Percentiles rank a stretch among this genome's conserved stretches.
Conservation (phyloP, 192 early-diverging fungal species). For the Spizellomyces sp. region DNA sequence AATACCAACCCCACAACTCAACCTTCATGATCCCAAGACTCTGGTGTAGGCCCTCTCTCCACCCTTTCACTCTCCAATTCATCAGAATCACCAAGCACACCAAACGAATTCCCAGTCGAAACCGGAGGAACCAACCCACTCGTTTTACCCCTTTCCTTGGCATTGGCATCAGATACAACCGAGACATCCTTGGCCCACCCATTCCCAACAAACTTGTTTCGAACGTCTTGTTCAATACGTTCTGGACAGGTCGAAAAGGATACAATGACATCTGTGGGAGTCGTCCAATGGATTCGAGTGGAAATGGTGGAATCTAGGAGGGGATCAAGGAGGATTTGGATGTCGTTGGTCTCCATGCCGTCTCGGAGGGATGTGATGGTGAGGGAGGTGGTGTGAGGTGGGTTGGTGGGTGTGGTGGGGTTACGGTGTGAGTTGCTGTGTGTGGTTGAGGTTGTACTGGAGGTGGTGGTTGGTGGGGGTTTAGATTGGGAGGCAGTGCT, state of each 20-base stretch:
- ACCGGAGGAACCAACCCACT: too few relatives aligned
- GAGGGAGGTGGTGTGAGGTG: too few relatives aligned
- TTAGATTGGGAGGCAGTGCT: background rate
- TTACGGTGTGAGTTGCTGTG: too few relatives aligned
- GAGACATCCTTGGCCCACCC: slow-evolving; percentile 30
- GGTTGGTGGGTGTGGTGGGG: too few relatives aligned
- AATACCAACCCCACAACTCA: too few relatives aligned
- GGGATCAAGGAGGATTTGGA: slow-evolving; percentile 36
- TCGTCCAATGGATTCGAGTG: slow-evolving; percentile 6
- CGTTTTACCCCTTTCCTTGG: background rate
- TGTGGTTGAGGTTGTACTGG: too few relatives aligned
- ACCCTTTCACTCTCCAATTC: too few relatives aligned
- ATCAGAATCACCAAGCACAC: too few relatives aligned
- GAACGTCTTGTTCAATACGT: slow-evolving; percentile 9
- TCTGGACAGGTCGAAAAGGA: slow-evolving; percentile 13
- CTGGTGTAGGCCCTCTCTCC: too few relatives aligned
- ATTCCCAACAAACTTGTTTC: slow-evolving; percentile 29
- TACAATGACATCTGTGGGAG: slow-evolving; percentile 21
- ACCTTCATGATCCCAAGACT: too few relatives aligned
- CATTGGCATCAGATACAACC: background rate
- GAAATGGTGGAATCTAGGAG: slow-evolving; percentile 14
- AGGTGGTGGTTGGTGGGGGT: too few relatives aligned
- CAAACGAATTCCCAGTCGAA: too few relatives aligned
- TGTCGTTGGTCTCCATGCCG: slow-evolving; percentile 36
- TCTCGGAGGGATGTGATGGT: slow-evolving; percentile 6